A percentile compares a stretch with the other conserved stretches of the same genome.
phyloP scores from a whole-genome alignment of 2,329 filamentous ascomycete genomes.

The Macroventuria anomochaeta region DNA sequence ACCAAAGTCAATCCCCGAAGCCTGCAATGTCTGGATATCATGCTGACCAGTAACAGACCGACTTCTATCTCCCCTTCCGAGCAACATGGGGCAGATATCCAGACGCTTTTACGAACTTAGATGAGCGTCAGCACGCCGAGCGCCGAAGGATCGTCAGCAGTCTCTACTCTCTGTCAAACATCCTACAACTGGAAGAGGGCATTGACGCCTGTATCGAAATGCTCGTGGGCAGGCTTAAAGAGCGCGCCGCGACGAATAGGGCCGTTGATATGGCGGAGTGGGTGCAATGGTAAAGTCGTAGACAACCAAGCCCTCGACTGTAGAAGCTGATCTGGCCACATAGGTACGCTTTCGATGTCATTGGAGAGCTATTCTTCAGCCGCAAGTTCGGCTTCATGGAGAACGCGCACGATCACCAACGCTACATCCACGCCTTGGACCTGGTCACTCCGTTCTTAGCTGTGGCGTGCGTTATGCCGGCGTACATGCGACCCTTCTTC shows the following conservation, averaged over 20 bases:
- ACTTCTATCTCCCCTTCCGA: background rate
- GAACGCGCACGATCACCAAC: constrained; percentile 23
- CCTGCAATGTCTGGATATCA: background rate
- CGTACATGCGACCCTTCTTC: background rate
- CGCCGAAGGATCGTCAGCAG: constrained; percentile 11
- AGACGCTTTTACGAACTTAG: background rate
- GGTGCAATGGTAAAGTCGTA: background rate
- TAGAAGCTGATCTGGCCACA: background rate
- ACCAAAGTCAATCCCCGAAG: background rate
- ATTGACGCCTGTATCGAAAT: background rate
- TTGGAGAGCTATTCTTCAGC: constrained; percentile 18
- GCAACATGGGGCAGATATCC: background rate
- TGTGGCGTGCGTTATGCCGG: background rate
- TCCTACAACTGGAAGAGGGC: background rate
- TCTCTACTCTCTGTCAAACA: constrained; percentile 14
- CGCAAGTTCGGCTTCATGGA: constrained; percentile 24
- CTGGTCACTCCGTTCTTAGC: constrained; percentile 38
- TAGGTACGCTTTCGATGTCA: constrained; percentile 18
- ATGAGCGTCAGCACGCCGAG: constrained; percentile 1
- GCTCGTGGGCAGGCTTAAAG: background rate
- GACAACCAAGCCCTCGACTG: background rate
- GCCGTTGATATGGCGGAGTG: background rate
- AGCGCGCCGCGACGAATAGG: background rate
- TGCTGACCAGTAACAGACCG: background rate
- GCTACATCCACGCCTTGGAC: constrained; percentile 38